A percentile compares a stretch with the other conserved stretches of the same genome.
Evolutionary conservation across 768 basidiomycete species (phyloP).

Genomic region (Naganishia kalamii): DNA sequence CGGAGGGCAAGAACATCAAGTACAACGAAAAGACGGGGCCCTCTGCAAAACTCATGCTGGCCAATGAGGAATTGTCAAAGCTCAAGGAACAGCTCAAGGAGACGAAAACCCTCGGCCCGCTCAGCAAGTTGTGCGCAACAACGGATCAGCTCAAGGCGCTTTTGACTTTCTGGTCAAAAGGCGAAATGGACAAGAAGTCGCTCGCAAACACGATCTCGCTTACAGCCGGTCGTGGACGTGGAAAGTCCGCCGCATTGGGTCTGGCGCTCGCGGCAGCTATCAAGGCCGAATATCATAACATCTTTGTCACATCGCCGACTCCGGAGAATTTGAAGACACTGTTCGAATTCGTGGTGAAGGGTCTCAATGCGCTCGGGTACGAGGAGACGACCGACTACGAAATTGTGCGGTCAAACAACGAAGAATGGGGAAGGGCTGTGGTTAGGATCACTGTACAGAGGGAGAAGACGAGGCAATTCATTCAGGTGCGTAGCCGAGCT

Average conservation of each 20-base stretch:
- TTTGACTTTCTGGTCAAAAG: conserved; percentile 88
- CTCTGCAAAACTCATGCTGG: conserved; percentile 32
- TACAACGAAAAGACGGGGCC: conserved; percentile 43
- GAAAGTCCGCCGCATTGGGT: conserved; percentile 94
- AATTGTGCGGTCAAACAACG: conserved; percentile 90
- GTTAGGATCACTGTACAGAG: conserved; percentile 92
- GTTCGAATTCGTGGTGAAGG: conserved; percentile 98
- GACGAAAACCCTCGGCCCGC: conserved; percentile 77
- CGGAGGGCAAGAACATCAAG: conserved; percentile 84
- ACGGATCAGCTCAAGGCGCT: conserved; percentile 82
- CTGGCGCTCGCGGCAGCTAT: conserved; percentile 87
- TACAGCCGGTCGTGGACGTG: conserved; percentile 88
- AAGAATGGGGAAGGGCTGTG: conserved; percentile 89
- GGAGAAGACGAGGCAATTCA: conserved; percentile 76
- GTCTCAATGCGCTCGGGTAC: conserved; percentile 85
- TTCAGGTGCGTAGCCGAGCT: conserved; percentile 59
- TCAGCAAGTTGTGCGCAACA: conserved; percentile 83
- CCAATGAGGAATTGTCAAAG: conserved; percentile 63
- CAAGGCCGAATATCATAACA: conserved; percentile 89
- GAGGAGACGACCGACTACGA: conserved; percentile 98
- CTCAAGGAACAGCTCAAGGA: conserved; percentile 72
- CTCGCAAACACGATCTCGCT: conserved; percentile 89
- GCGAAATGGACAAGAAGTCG: conserved; percentile 70
- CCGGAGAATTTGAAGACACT: conserved; percentile 96
- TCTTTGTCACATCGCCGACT: conserved; percentile 94